Percentiles rank a stretch among this genome's conserved stretches.
Conservation (phyloP, 495 filamentous ascomycete genomes). For the Lindgomyces ingoldianus region DNA sequence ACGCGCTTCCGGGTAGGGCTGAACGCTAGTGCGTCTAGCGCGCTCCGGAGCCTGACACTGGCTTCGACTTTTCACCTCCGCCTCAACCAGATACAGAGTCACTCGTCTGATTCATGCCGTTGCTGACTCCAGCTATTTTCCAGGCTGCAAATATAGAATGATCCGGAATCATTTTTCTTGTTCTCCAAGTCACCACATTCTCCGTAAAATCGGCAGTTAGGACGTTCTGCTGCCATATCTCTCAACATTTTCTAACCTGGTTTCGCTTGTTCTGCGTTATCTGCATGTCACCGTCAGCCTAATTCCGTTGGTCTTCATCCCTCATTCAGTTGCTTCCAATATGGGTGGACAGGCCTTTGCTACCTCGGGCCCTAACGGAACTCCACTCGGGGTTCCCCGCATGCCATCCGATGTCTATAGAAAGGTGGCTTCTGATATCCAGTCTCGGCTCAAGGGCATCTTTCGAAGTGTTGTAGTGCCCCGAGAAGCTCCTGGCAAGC, state of each 20-base stretch:
- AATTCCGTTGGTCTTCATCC: neutral
- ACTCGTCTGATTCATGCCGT: too few species aligned
- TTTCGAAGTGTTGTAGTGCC: constrained; percentile 28
- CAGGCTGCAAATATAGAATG: too few species aligned
- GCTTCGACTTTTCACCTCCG: too few species aligned
- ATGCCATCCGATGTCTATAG: constrained; percentile 36
- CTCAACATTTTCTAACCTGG: too few species aligned
- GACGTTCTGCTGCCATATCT: too few species aligned
- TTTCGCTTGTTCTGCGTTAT: too few species aligned
- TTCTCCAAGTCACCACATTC: too few species aligned
- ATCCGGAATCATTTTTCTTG: too few species aligned
- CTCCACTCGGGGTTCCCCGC: constrained; percentile 35
- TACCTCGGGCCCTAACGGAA: constrained; percentile 26
- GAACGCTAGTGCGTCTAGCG: neutral
- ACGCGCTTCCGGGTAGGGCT: neutral
- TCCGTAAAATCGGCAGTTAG: too few species aligned
- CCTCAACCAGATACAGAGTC: too few species aligned
- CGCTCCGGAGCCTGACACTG: neutral
- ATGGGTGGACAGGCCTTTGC: constrained; percentile 46
- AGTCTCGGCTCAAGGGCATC: constrained; percentile 1
- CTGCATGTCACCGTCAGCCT: too few species aligned
- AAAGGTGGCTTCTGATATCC: neutral
- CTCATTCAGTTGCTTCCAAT: neutral
- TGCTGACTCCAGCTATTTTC: too few species aligned
- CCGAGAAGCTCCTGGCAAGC: constrained; percentile 41